Base-by-base conservation (phyloP, 805 yeast species). In the Ogataea siamensis region DNA sequence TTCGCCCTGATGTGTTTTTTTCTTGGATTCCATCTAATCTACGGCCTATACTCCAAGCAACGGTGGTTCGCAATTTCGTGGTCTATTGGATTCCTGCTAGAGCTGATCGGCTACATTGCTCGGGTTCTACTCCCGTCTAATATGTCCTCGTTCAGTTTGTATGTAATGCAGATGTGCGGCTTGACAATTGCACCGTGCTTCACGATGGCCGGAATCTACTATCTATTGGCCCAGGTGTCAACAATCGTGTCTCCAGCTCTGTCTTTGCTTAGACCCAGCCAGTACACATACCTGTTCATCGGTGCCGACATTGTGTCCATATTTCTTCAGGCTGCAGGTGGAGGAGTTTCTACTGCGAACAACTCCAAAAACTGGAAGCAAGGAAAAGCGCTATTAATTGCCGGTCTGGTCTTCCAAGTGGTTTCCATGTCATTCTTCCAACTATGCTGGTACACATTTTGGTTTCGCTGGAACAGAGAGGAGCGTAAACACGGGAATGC, bases 171-270 rank as follows among this genome's bases (percentile, higher is more conserved):
- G 58, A 73, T 82, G 46, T 73, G 80, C 39, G 69, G 80, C 51
- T 63, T 87, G 39, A 85, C 91, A 0, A 60, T 87, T 32, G 91
- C 87, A 0, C 96, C 96, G 0, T 87, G 86, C 14, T 83, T 87
- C 57, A 66, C 84, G 30, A 83, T 85, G 85, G 96, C 84, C 4
- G 95, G 91, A 1, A 68, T 87, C 3, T 88, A 87, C 62, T 82
- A 73, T 47, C 67, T 79, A 37, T 62, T 87, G 46, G 87, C 83
- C 5, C 83, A 85, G 58, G 50, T 83, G 34, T 66, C 80, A 32
- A 77, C 80, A 39, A 59, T 85, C 1, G 78, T 76, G 51, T 87
- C 87, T 2, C 63, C 67, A 40, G 54, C 63, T 12, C 79, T 62
- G 46, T 77, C 88, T 0, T 15, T 63, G 5, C 41, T 76, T 21